These are phyloP conservation scores for Candida arabinofermentans DNA, from an alignment of 805 yeast species.

Conservation along the genomic window DNA sequence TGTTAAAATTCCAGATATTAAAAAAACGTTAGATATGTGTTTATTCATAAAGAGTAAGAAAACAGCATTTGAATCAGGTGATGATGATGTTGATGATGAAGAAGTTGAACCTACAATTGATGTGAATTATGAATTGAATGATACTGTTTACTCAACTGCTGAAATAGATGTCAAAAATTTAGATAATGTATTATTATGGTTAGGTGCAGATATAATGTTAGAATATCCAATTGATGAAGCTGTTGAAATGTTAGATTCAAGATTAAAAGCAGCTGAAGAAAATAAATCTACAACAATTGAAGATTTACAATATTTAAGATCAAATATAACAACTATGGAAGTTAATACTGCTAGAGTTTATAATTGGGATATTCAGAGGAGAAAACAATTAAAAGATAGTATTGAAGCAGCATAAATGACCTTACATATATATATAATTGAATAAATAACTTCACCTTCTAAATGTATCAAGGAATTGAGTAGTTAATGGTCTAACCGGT, in stretches of 20 bases:
- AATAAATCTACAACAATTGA: constrained; percentile 65
- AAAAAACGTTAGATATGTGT: constrained; percentile 77
- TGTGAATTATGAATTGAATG: constrained; percentile 89
- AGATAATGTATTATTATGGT: constrained; percentile 75
- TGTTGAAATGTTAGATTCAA: constrained; percentile 54
- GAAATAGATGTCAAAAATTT: constrained; percentile 54
- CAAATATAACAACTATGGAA: constrained; percentile 94
- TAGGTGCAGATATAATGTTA: constrained; percentile 98
- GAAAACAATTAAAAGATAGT: constrained; percentile 42
- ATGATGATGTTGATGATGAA: constrained; percentile 29
- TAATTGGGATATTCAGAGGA: constrained; percentile 82
- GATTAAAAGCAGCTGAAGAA: constrained; percentile 59
- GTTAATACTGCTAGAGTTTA: constrained; percentile 92
- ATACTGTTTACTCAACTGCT: constrained; percentile 86
- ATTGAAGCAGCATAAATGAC: neutral
- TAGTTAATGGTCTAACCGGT: constrained; percentile 57
- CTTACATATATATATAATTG: no score
- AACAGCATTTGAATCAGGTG: constrained; percentile 27
- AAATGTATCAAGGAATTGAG: constrained; percentile 58
- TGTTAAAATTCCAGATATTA: constrained; percentile 85
- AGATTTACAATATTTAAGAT: constrained; percentile 79
- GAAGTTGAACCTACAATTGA: constrained; percentile 38
- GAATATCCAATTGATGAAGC: constrained; percentile 94
- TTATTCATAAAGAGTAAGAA: constrained; percentile 50
- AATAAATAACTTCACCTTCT: constrained; percentile 27